Conservation (phyloP, 2,329 filamentous ascomycete genomes). For the Emericellopsis cladophorae region DNA sequence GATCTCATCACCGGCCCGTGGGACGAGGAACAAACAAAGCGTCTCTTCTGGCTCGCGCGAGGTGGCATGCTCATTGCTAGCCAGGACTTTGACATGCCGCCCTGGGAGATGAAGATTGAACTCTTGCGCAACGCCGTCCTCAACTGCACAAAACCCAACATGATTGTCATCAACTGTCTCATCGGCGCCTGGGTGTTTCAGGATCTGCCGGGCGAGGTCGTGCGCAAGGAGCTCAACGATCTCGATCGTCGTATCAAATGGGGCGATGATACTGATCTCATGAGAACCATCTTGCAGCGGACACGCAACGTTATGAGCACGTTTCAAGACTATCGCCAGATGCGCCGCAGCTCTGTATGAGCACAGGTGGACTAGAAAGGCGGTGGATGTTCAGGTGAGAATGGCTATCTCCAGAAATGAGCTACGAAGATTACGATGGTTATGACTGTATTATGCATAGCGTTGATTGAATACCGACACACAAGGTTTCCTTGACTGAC, state of each 20-base stretch:
- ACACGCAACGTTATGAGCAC: conserved; percentile 6
- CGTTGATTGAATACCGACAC: no score
- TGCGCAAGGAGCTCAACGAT: conserved; percentile 10
- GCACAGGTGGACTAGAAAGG: not conserved
- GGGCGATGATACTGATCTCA: conserved; percentile 12
- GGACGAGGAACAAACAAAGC: conserved; percentile 22
- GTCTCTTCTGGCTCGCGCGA: conserved; percentile 32
- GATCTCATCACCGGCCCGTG: conserved; percentile 27
- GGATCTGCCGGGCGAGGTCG: conserved; percentile 15
- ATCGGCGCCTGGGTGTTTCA: conserved; percentile 13
- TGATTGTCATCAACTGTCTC: conserved; percentile 17
- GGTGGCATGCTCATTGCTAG: conserved; percentile 19
- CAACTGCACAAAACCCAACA: conserved; percentile 12
- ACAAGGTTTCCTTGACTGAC: no score
- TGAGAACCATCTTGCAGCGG: conserved; percentile 11
- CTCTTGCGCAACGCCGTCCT: conserved; percentile 22
- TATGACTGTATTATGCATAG: no score
- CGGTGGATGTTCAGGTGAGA: no score
- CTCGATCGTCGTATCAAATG: conserved; percentile 16
- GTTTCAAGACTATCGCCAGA: conserved; percentile 5
- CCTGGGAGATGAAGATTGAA: conserved; percentile 28
- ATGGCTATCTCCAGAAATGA: not conserved
- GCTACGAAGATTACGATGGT: not conserved
- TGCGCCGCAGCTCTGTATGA: not conserved
- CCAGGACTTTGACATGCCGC: conserved; percentile 1